Conservation (phyloP, 257 asterid species). For the Solanum sejunctum region DNA sequence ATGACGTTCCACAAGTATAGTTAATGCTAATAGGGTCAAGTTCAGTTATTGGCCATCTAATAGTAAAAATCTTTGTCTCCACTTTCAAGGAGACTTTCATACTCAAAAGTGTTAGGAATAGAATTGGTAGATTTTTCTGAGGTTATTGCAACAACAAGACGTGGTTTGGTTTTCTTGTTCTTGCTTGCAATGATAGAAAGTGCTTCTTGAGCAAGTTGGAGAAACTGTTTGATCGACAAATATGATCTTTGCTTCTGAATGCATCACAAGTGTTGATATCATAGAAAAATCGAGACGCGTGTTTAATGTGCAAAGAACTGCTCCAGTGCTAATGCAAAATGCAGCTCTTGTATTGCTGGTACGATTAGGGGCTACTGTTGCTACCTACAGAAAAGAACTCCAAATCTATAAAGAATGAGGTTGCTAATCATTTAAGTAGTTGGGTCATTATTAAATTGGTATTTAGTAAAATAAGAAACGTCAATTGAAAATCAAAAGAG, state of each 20-base stretch:
- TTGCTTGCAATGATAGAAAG: conserved; percentile 4
- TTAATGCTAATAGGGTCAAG: conserved; percentile 23
- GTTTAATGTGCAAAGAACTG: conserved; percentile 21
- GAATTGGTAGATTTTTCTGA: background rate
- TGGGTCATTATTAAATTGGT: background rate
- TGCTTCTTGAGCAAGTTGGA: conserved; percentile 11
- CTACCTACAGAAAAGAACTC: conserved; percentile 9
- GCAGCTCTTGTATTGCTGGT: conserved; percentile 24
- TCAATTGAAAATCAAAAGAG: background rate
- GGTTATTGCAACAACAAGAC: conserved; percentile 5
- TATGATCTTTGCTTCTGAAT: conserved; percentile 19
- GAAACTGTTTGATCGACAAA: conserved; percentile 15
- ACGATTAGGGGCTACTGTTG: conserved; percentile 22
- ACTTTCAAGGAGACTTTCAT: conserved; percentile 9
- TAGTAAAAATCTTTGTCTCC: conserved; percentile 14
- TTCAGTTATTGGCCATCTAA: conserved; percentile 14
- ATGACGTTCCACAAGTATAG: conserved; percentile 27
- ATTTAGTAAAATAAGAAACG: background rate
- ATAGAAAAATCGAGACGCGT: conserved; percentile 20
- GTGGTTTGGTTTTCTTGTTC: background rate
- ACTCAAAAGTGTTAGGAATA: background rate
- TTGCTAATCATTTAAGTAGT: background rate
- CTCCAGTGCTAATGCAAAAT: conserved; percentile 25
- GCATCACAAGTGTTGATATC: conserved; percentile 6
- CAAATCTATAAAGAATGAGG: background rate